phyloP scores from a whole-genome alignment of 441 rosid species.

The Aleurites moluccanus region DNA sequence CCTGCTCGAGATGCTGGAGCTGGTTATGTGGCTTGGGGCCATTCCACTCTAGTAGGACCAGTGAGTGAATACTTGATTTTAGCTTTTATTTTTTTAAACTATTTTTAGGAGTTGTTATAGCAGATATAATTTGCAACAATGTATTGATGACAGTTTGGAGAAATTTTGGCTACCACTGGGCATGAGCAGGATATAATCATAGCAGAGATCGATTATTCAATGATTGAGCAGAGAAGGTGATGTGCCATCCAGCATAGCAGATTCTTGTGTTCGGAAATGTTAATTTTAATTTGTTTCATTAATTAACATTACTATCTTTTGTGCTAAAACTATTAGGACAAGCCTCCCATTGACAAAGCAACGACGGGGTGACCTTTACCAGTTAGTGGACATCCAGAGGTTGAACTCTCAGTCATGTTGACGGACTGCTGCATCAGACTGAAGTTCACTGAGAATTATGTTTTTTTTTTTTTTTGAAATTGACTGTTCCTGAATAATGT shows the following conservation, averaged over 20 bases:
- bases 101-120: background rate
- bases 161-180: slow-evolving; percentile 83
- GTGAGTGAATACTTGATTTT: slow-evolving; percentile 46
- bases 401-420: slow-evolving; percentile 28
- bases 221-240: slow-evolving; percentile 79
- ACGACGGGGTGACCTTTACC: slow-evolving; percentile 88
- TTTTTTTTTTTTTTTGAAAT: too few relatives aligned
- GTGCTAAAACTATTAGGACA: slow-evolving; percentile 42
- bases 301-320: background rate
- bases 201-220: slow-evolving; percentile 82
- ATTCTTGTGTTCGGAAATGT: background rate
- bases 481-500: too few relatives aligned
- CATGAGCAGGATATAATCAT: slow-evolving; percentile 75
- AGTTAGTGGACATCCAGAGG: slow-evolving; percentile 81
- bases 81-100: background rate
- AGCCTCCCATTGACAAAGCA: slow-evolving; percentile 75
- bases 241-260: slow-evolving; percentile 7
- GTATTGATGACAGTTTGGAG: slow-evolving; percentile 67
- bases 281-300: background rate
- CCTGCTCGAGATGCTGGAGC: slow-evolving; percentile 82
- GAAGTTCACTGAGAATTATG: background rate
- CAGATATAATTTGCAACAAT: slow-evolving; percentile 6
- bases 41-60: slow-evolving; percentile 93
- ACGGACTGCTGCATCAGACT: background rate
- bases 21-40: slow-evolving; percentile 97